Percentiles rank a stretch among this genome's conserved stretches.
Conservation (phyloP, 495 filamentous ascomycete species). For the Tuber indicum region DNA sequence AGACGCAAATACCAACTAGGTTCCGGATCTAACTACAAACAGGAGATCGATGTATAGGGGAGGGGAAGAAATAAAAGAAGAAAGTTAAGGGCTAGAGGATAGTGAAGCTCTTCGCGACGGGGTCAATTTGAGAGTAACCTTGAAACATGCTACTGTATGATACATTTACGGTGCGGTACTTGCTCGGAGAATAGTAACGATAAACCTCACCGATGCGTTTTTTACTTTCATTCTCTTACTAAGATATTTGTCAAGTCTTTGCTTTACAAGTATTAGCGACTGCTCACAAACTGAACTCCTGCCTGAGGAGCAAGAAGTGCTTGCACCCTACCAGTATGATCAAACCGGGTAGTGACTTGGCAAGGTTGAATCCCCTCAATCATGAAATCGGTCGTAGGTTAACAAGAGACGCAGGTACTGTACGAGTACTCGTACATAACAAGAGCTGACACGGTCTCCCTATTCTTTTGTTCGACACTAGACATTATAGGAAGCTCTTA, state of each 20-base stretch:
- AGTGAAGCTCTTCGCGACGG: neutral
- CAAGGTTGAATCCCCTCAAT: neutral
- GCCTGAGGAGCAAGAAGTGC: neutral
- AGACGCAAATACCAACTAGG: neutral
- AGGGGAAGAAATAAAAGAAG: neutral
- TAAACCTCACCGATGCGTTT: neutral
- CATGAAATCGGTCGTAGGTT: neutral
- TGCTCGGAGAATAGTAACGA: neutral
- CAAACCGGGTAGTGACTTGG: neutral
- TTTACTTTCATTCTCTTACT: neutral
- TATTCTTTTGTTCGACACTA: neutral
- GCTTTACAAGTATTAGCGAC: neutral
- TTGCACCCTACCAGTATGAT: neutral
- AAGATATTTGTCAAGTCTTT: neutral
- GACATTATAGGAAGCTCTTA: neutral
- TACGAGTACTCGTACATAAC: neutral
- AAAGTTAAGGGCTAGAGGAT: neutral
- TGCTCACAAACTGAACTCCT: neutral
- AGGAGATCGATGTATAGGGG: neutral
- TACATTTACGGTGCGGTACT: neutral
- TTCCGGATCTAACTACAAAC: neutral
- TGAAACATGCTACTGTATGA: neutral
- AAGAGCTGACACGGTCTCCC: neutral
- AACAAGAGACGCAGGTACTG: neutral
- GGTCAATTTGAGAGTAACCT: neutral